phyloP scores from a whole-genome alignment of 148 eudicot genomes.

The Rhododendron henanense region DNA sequence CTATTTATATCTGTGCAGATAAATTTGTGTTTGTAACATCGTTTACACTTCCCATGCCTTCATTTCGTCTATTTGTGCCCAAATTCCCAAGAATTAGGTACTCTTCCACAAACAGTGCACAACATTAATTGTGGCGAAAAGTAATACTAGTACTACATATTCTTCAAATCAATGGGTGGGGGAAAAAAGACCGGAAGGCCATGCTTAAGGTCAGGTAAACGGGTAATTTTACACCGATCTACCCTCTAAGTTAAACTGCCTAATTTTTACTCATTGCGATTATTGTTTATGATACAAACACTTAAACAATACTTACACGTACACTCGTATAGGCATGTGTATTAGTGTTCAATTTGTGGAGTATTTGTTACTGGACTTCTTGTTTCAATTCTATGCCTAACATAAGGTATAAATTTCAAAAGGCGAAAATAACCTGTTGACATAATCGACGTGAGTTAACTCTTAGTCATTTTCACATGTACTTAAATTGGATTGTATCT shows the following conservation, averaged over 20 bases:
- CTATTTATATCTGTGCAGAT: too few species aligned
- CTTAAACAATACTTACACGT: background rate
- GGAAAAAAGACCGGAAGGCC: too few species aligned
- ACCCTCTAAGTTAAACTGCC: background rate
- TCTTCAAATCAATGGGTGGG: too few species aligned
- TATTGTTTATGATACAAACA: too few species aligned
- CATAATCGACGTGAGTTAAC: background rate
- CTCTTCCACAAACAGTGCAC: background rate
- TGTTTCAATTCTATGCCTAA: background rate
- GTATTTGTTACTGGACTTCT: background rate
- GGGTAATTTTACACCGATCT: background rate
- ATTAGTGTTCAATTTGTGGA: background rate
- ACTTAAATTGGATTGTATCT: background rate
- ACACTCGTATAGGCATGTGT: background rate
- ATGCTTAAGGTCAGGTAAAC: background rate
- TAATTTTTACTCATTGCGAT: background rate
- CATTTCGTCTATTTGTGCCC: background rate
- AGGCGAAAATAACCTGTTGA: background rate
- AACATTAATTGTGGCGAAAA: background rate
- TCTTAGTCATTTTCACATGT: too few species aligned
- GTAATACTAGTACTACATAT: too few species aligned
- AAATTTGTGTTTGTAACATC: too few species aligned
- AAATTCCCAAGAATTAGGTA: background rate
- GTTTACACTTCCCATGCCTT: background rate
- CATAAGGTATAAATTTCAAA: background rate